Conservation (phyloP, 2,329 filamentous ascomycete species). For the Colletotrichum lindemuthianum region DNA sequence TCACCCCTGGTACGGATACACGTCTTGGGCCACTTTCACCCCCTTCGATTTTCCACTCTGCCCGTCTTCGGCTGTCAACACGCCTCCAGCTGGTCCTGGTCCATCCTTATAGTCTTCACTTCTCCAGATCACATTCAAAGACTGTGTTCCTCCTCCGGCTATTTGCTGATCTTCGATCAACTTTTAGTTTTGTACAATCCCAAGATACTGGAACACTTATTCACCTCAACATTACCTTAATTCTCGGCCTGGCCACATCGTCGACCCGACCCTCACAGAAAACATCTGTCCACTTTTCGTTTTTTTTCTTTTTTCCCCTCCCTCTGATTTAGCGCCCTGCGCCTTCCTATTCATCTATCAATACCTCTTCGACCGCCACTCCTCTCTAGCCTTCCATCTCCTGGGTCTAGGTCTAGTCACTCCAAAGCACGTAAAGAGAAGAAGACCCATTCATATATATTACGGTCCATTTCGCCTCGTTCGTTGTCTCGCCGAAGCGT, state of each 20-base stretch:
- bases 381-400: not conserved
- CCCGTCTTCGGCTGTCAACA: slow-evolving; percentile 16
- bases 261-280: slow-evolving; percentile 7
- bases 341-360: not conserved
- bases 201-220: slow-evolving; percentile 3
- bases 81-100: slow-evolving; percentile 5
- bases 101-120: slow-evolving; percentile 28
- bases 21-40: slow-evolving; percentile 2
- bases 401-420: no score
- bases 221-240: slow-evolving; percentile 9
- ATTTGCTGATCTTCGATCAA: slow-evolving; percentile 30
- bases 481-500: slow-evolving; percentile 18
- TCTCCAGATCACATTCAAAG: slow-evolving; percentile 18
- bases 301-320: slow-evolving; percentile 14
- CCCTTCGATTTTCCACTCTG: not conserved
- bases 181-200: slow-evolving; percentile 20
- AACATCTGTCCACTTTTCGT: slow-evolving; percentile 12
- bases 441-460: slow-evolving; percentile 25
- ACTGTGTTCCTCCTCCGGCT: slow-evolving; percentile 23
- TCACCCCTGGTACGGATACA: not conserved
- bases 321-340: slow-evolving; percentile 19
- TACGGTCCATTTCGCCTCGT: slow-evolving; percentile 22
- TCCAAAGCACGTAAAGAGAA: not conserved
- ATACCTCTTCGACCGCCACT: not conserved
- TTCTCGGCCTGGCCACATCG: slow-evolving; percentile 16